Base-by-base conservation (phyloP, 2,329 filamentous ascomycete genomes). In the Colletotrichum liriopes region DNA sequence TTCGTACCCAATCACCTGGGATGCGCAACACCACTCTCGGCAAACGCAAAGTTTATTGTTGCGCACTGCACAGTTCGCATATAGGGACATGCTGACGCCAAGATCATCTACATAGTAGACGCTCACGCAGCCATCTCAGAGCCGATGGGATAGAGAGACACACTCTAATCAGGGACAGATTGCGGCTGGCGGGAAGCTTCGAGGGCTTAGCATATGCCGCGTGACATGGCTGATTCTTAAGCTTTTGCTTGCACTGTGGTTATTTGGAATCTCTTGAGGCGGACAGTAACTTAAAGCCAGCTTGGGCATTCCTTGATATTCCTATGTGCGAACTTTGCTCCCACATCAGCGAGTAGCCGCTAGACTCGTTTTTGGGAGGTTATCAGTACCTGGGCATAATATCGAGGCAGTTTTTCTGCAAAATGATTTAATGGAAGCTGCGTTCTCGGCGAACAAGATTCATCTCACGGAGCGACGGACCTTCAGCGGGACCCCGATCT, bases 1-100 rank as follows among this genome's bases (percentile, higher is more conserved):
- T 41, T 35, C 37, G 23, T 11, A 18, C 11, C 43, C 35, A 18
- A 20, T 2, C 43, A 11, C 11, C 20, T 23, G 55, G 18, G 45
- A 52, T 32, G 26, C 32, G 8, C 37, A 52, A 51, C 64, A 62
- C 32, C 3, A 37, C n/a, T 8, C 20, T 58, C 61, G 45, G 67
- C n/a, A 58, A 23, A 37, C 9, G 20, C 23, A 14, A 62, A 35
- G 32, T 41, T 51, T 55, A 4, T 20, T 16, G 32, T 7, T 23
- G 49, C 20, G 26, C 16, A 12, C 23, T 26, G n/a, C 43, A 4
- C 29, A 32, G 20, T 32, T 49, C 18, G n/a, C n/a, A 5, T 18
- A 51, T 20, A 39, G n/a, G 5, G n/a, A 4, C n/a, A 5, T 39
- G 32, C 0, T 39, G 29, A 20, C 23, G 6, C 26, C 20, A 47